phyloP scores from a whole-genome alignment of 1,284 basidiomycete species.

The Caloboletus firmus region DNA sequence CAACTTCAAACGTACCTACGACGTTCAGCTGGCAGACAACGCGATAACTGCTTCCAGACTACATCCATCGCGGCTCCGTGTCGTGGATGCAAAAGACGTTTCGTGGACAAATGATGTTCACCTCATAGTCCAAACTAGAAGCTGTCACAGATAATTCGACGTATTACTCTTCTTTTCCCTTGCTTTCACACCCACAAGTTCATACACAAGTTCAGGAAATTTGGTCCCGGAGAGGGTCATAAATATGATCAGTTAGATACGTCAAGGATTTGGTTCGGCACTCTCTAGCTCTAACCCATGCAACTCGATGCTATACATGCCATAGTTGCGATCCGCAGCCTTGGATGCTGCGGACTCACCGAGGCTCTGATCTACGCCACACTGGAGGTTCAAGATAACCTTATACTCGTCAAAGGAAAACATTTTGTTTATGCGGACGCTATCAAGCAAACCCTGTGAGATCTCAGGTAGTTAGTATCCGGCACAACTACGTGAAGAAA shows the following conservation, averaged over 20 bases:
- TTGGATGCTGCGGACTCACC: conserved; percentile 50
- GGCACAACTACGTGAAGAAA: background rate
- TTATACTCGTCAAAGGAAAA: conserved; percentile 92
- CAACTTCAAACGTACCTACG: conserved; percentile 20
- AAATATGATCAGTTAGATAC: conserved; percentile 23
- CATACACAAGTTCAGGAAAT: background rate
- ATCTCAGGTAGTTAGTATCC: background rate
- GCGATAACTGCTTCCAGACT: conserved; percentile 26
- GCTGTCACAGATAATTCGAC: conserved; percentile 7
- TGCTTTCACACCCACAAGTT: background rate
- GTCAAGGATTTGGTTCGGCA: conserved; percentile 29
- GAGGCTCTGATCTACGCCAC: conserved; percentile 67
- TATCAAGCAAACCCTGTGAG: conserved; percentile 69
- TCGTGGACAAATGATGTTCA: conserved; percentile 37
- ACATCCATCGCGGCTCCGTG: conserved; percentile 24
- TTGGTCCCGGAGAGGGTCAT: background rate
- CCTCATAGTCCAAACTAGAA: background rate
- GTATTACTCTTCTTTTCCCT: background rate
- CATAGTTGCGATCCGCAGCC: conserved; percentile 68
- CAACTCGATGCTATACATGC: conserved; percentile 79
- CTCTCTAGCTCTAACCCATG: conserved; percentile 74
- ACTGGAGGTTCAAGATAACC: conserved; percentile 84
- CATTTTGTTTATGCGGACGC: conserved; percentile 58
- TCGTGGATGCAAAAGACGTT: conserved; percentile 32
- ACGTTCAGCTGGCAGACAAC: conserved; percentile 33